A percentile compares a stretch with the other conserved stretches of the same genome.
Evolutionary conservation across 2,329 filamentous ascomycete genomes (phyloP).

Genomic region (Emmonsiellopsis sp.): DNA sequence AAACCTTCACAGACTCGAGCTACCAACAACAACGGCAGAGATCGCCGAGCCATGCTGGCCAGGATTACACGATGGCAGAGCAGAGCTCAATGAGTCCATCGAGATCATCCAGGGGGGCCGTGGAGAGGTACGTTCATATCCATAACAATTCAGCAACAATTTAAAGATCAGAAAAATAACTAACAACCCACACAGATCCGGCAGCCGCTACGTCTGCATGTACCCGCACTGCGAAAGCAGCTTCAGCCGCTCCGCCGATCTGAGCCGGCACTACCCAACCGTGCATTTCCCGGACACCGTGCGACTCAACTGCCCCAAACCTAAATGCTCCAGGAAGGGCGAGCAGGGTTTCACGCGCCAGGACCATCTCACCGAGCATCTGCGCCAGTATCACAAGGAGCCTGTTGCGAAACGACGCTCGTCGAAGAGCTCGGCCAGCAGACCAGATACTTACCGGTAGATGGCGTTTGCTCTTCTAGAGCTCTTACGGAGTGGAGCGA

Average conservation of each 20-base stretch:
- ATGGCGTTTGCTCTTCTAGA: background rate
- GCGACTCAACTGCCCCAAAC: slow-evolving; percentile 37
- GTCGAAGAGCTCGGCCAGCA: slow-evolving; percentile 15
- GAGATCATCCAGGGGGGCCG: background rate
- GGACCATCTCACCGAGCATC: slow-evolving; percentile 51
- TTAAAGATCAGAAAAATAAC: background rate
- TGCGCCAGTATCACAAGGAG: slow-evolving; percentile 46
- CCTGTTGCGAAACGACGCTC: slow-evolving; percentile 34
- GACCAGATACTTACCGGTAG: background rate
- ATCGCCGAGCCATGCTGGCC: background rate
- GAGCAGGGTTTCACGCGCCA: slow-evolving; percentile 45
- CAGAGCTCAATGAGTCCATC: background rate
- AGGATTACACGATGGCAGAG: background rate
- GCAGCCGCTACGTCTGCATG: slow-evolving; percentile 14
- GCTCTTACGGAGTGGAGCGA: background rate
- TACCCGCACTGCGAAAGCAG: slow-evolving; percentile 18
- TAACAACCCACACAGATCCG: slow-evolving; percentile 6
- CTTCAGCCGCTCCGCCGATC: slow-evolving; percentile 41
- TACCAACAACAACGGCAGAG: slow-evolving; percentile 1
- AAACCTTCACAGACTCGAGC: slow-evolving; percentile 1
- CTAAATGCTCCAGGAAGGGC: slow-evolving; percentile 38
- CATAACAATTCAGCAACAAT: background rate
- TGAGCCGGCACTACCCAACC: slow-evolving; percentile 41
- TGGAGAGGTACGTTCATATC: slow-evolving; percentile 1
- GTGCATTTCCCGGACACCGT: slow-evolving; percentile 33